phyloP scores from a whole-genome alignment of 2,329 filamentous ascomycete genomes.

The Beauveria rudraprayagi region DNA sequence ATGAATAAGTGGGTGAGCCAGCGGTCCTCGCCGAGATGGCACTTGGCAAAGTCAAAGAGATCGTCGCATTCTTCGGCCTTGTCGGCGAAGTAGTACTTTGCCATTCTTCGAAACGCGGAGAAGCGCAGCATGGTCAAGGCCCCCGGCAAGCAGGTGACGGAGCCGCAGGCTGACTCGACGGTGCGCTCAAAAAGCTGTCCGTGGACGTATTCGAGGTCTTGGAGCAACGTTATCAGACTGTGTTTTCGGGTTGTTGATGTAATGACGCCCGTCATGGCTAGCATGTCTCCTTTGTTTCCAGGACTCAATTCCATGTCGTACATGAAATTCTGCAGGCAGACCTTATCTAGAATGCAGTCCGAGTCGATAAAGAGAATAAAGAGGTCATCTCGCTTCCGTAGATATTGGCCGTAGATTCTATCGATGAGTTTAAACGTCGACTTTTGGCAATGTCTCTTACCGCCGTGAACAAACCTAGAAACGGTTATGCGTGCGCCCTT shows the following conservation, averaged over 20 bases:
- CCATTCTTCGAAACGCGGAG: conserved; percentile 93
- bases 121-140: conserved; percentile 94
- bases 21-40: conserved; percentile 87
- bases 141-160: conserved; percentile 89
- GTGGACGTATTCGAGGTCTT: conserved; percentile 98
- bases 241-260: conserved; percentile 87
- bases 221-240: conserved; percentile 80
- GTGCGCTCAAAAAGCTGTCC: conserved; percentile 94
- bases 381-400: conserved; percentile 80
- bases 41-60: conserved; percentile 93
- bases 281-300: conserved; percentile 83
- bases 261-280: conserved; percentile 96
- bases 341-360: conserved; percentile 84
- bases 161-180: conserved; percentile 87
- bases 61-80: conserved; percentile 94
- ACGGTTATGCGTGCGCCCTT: conserved; percentile 77
- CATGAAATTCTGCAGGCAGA: conserved; percentile 94
- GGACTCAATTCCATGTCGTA: conserved; percentile 98
- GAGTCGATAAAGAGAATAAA: conserved; percentile 98
- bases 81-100: conserved; percentile 96
- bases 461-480: conserved; percentile 85
- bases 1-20: conserved; percentile 99
- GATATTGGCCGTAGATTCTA: conserved; percentile 79
- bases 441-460: conserved; percentile 92
- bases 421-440: conserved; percentile 88